These are phyloP conservation scores for Dacryopinax spathularia DNA, from an alignment of 768 basidiomycete genomes.

Conservation along the genomic window DNA sequence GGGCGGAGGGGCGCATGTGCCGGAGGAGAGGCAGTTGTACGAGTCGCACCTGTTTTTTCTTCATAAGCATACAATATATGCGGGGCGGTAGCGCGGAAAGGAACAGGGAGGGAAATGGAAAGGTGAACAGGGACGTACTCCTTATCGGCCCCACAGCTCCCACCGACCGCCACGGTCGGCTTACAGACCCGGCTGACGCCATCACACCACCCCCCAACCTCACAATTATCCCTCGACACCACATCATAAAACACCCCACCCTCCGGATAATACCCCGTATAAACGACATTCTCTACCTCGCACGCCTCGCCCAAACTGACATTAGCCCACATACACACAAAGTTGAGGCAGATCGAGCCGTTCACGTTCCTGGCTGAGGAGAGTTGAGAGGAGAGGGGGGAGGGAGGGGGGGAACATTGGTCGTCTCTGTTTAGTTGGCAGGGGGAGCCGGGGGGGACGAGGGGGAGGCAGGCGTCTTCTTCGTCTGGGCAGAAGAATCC, in stretches of 20 bases:
- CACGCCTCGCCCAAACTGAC: conserved; percentile 50
- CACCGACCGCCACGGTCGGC: conserved; percentile 41
- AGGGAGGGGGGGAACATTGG: conserved; percentile 29
- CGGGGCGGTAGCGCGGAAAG: no score
- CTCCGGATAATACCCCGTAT: conserved; percentile 46
- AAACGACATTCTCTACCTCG: conserved; percentile 62
- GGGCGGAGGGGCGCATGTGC: neutral
- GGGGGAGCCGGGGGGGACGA: conserved; percentile 44
- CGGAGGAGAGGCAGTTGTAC: neutral
- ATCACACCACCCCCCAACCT: conserved; percentile 63
- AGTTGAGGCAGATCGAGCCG: conserved; percentile 72
- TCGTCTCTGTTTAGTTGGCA: conserved; percentile 86
- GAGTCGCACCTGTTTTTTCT: neutral
- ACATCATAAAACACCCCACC: conserved; percentile 56
- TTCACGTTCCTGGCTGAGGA: conserved; percentile 54
- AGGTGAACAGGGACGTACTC: conserved; percentile 27
- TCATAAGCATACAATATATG: neutral
- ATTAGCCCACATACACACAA: conserved; percentile 56
- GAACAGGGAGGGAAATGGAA: neutral
- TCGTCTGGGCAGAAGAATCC: conserved; percentile 78
- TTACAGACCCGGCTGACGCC: conserved; percentile 42
- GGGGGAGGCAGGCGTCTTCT: conserved; percentile 47
- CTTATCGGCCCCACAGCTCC: conserved; percentile 41
- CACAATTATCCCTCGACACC: conserved; percentile 61
- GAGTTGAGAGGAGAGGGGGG: conserved; percentile 42